Base-by-base conservation (phyloP, 352 stramenopile genomes). In the Phytopythium vexans region DNA sequence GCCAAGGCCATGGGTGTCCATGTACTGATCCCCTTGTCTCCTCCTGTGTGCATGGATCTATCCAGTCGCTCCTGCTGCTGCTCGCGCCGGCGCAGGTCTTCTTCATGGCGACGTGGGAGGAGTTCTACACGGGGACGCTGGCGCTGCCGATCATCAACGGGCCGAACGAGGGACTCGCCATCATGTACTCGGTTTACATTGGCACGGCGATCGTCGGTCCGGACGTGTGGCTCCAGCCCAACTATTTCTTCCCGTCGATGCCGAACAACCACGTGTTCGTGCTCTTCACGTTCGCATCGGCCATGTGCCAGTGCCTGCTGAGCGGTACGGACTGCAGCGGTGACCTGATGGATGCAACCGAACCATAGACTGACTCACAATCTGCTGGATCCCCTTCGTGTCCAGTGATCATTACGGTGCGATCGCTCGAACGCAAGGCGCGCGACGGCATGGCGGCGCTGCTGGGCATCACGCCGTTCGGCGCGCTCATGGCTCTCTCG, bases 101-200 rank as follows among this genome's bases (percentile, higher is more conserved):
- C 66, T 99, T 97, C 60, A 92, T 98, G 70, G 88, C 92, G 9
- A 98, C 95, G n/a, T 99, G 96, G 97, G 97, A 99, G 67, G 91
- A 99, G 69, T 99, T 98, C 72, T 96, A 98, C 77, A 98, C 92
- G 0, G 94, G 95, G n/a, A 92, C 90, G 49, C 74, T 99, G 9
- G 86, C 97, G 31, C 72, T 99, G 36, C 95, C 95, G 7, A 79
- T 96, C 16, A 74, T 99, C 40, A 99, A 99, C 70, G 97, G 96
- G 57, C 96, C 97, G 6, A 98, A 89, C 54, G 96, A 99, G 73
- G 96, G 97, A 36, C 67, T 99, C 10, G 47, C 98, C 33, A 85
- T 92, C 66, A 94, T 94, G 82, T 94, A 94, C 62, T 74, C 68
- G 44, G 74, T 85, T 53, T 94, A 94, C 71, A 52, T 90, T 33